Evolutionary conservation across 208 protist genomes (phyloP).

Genomic region (Leishmania guyanensis): DNA sequence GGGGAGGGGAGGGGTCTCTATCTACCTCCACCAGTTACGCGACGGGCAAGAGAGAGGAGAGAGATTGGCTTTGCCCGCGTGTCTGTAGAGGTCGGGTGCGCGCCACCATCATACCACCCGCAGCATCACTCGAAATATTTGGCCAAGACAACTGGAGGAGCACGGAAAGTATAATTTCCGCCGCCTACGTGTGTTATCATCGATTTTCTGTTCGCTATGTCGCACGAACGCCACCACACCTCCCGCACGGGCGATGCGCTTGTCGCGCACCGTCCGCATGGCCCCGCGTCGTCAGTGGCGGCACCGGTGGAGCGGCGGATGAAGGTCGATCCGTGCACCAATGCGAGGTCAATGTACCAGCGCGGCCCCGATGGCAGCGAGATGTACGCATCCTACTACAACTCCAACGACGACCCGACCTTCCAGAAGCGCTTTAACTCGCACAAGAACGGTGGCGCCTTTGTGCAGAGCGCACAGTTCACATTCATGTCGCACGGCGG

Average conservation of each 20-base stretch:
- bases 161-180: too few relatives aligned
- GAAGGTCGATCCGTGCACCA: conserved; percentile 26
- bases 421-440: conserved; percentile 32
- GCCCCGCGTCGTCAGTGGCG: background rate
- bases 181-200: background rate
- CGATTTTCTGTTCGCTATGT: background rate
- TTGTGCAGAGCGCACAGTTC: conserved; percentile 9
- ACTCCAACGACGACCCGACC: conserved; percentile 42
- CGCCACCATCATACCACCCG: background rate
- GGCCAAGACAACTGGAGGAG: too few relatives aligned
- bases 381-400: conserved; percentile 41
- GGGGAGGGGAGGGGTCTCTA: too few relatives aligned
- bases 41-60: background rate
- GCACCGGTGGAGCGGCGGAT: conserved; percentile 5
- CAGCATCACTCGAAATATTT: background rate
- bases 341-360: conserved; percentile 25
- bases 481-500: conserved; percentile 14
- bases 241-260: background rate
- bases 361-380: conserved; percentile 23
- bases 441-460: background rate
- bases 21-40: background rate
- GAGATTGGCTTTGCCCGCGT: background rate
- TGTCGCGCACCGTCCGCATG: background rate
- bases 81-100: background rate
- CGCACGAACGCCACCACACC: conserved; percentile 2